These are phyloP conservation scores for Penicillium bovifimosum DNA, from an alignment of 495 filamentous ascomycete species.

Conservation along the genomic window DNA sequence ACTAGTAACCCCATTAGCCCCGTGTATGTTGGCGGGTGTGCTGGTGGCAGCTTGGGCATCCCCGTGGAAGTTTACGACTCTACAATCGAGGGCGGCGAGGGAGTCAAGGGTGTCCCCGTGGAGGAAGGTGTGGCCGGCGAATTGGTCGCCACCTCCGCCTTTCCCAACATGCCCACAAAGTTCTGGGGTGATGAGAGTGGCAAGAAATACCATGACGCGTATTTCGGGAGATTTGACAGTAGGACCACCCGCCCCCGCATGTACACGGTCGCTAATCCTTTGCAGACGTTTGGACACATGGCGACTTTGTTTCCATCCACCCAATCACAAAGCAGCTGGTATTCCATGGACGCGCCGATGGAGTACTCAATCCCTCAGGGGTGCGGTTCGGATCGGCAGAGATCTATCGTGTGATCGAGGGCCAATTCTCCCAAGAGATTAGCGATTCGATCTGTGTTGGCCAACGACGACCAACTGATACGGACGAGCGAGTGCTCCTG, in stretches of 20 bases:
- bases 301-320: conserved; percentile 69
- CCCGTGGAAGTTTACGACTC: conserved; percentile 63
- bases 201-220: conserved; percentile 60
- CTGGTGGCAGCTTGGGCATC: conserved; percentile 58
- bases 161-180: conserved; percentile 67
- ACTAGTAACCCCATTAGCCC: conserved; percentile 63
- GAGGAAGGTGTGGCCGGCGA: conserved; percentile 63
- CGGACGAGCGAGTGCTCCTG: conserved; percentile 69
- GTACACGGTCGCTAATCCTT: not conserved
- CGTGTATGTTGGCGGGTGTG: conserved; percentile 65
- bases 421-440: conserved; percentile 53
- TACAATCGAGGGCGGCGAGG: conserved; percentile 44
- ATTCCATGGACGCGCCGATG: conserved; percentile 71
- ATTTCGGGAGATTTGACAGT: conserved; percentile 64
- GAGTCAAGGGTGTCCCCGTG: conserved; percentile 49
- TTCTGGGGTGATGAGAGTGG: conserved; percentile 61
- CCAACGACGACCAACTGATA: conserved; percentile 60
- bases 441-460: conserved; percentile 70
- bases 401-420: conserved; percentile 70
- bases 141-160: conserved; percentile 60
- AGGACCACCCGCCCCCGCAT: not conserved
- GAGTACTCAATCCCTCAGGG: conserved; percentile 72
- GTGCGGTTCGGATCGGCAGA: conserved; percentile 75
- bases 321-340: conserved; percentile 58
- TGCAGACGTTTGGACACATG: conserved; percentile 69